Base-by-base conservation (phyloP, 495 filamentous ascomycete species). In the Lophium mytilinum region DNA sequence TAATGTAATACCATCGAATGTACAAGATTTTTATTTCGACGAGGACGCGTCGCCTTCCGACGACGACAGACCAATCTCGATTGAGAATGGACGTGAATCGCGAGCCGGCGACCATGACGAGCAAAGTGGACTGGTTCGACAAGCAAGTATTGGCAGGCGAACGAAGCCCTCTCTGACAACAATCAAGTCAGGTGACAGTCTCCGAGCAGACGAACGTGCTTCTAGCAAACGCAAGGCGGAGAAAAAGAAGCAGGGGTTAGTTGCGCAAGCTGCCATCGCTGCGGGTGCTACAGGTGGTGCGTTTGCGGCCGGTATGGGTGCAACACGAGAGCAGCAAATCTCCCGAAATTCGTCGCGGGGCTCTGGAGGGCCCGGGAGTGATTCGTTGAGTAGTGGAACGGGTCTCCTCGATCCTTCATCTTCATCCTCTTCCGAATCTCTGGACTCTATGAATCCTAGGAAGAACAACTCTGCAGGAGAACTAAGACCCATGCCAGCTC, bases 111-210 rank as follows among this genome's bases (percentile, higher is more conserved):
- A 83, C 41, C 76, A 82, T 55, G 75, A 72, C 14, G 83, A 88
- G 49, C 77, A 81, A 51, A 79, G 76, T 39, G 74, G 77, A 12
- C 71, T 94, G 7, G 86, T 96, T 6, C 75, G 90, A 62, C 85
- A 82, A 65, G 90, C 86, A 21, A 92, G 88, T 69, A 58, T 90
- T 42, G 88, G 89, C 14, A 86, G 85, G 64, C 78, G 81, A 63
- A 82, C 81, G 8, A 88, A 83, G 60, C 84, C 88, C 7, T 82
- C 86, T 12, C 71, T 93, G 63, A 81, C 87, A 33, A 84, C 75
- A 5, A 84, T 87, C 51, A 71, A 70, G 56, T 79, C 73, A 58
- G 61, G 57, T 10, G 69, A 69, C 15, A 61, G 58, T 50, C 48
- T 64, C 33, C 40, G 52, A 8, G 68, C 68, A 12, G 68, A 67